Evolutionary conservation across 2,329 filamentous ascomycete genomes (phyloP).

Genomic region (Blastomyces silverae): DNA sequence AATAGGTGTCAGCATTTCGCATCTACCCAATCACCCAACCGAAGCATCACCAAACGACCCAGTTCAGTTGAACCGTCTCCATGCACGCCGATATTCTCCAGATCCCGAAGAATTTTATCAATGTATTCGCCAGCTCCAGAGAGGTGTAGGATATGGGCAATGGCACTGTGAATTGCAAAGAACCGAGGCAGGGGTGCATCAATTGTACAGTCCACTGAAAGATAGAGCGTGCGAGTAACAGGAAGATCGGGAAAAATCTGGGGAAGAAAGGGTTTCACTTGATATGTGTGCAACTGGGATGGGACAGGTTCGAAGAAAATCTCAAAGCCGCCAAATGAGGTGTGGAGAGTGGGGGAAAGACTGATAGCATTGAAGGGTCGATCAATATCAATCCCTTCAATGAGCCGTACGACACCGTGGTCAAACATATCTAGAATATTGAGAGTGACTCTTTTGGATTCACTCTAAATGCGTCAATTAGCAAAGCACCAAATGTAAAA

Average conservation of each 20-base stretch:
- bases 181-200: not conserved
- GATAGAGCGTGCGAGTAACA: slow-evolving; percentile 1
- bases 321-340: not conserved
- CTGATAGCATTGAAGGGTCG: slow-evolving; percentile 15
- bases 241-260: not conserved
- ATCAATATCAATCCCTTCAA: slow-evolving; percentile 38
- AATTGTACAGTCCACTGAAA: not conserved
- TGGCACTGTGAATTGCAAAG: slow-evolving; percentile 31
- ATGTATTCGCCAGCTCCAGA: slow-evolving; percentile 28
- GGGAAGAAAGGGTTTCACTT: not conserved
- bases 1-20: slow-evolving; percentile 3
- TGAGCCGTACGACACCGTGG: slow-evolving; percentile 30
- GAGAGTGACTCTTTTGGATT: slow-evolving; percentile 31
- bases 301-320: slow-evolving; percentile 2
- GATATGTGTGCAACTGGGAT: not conserved
- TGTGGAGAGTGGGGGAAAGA: not conserved
- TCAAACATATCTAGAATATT: slow-evolving; percentile 42
- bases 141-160: slow-evolving; percentile 32
- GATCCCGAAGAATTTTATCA: slow-evolving; percentile 27
- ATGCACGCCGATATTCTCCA: slow-evolving; percentile 6
- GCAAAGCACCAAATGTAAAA: not conserved
- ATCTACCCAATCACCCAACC: not conserved
- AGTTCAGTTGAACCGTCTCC: slow-evolving; percentile 16
- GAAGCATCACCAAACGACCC: slow-evolving; percentile 2
- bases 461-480: slow-evolving; percentile 15